These are phyloP conservation scores for Tulasnella sp. DNA, from an alignment of 768 basidiomycete species.

Conservation along the genomic window DNA sequence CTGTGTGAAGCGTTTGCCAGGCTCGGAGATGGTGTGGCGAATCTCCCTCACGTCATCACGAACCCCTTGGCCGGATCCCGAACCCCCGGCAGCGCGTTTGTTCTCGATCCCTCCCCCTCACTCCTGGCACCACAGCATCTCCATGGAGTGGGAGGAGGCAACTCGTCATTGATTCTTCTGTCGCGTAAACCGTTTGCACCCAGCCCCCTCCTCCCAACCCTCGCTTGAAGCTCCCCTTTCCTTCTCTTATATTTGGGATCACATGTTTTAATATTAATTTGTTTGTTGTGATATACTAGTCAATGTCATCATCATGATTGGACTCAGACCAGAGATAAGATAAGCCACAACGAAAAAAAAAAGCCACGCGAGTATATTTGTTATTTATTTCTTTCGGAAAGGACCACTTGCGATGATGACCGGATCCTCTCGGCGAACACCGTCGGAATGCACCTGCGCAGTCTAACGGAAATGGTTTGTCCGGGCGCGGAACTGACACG, in stretches of 20 bases:
- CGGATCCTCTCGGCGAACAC: too few species aligned
- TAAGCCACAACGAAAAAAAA: background rate
- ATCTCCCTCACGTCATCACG: slow-evolving; percentile 6
- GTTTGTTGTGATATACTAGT: background rate
- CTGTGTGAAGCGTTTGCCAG: background rate
- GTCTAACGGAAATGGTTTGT: too few species aligned
- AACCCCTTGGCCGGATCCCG: background rate
- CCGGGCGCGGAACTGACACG: too few species aligned
- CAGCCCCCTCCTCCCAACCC: background rate
- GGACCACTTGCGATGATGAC: too few species aligned
- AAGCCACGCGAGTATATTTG: background rate
- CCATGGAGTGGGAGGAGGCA: slow-evolving; percentile 1
- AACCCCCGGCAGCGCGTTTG: background rate
- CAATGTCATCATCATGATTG: slow-evolving; percentile 3
- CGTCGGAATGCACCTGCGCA: too few species aligned
- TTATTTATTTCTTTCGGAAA: too few species aligned
- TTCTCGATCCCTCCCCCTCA: background rate
- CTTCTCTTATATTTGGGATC: background rate
- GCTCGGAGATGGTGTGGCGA: background rate
- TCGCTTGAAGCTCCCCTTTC: background rate
- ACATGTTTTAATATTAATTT: slow-evolving; percentile 4
- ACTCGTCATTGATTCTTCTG: background rate
- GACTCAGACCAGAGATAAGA: background rate
- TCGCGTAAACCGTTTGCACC: background rate
- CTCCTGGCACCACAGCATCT: background rate